Conservation (phyloP, 2,329 filamentous ascomycete genomes). For the Myriosclerotinia curreyana region DNA sequence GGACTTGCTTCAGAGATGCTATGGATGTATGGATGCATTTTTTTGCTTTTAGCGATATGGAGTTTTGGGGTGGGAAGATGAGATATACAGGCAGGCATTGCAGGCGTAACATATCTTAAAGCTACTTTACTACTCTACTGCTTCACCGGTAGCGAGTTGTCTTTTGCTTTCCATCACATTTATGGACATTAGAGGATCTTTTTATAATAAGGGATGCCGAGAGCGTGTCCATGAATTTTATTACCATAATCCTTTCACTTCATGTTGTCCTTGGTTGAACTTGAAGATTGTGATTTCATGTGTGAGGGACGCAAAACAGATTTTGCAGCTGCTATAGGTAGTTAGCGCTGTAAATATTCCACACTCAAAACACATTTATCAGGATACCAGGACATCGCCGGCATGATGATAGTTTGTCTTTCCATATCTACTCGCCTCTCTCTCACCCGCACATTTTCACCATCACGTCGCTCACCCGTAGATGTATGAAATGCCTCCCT, state of each 20-base stretch:
- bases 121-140: constrained; percentile 11
- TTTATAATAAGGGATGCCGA: not conserved
- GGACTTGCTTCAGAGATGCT: constrained; percentile 5
- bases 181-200: constrained; percentile 9
- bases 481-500: no score
- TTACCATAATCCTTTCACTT: not conserved
- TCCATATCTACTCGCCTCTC: not conserved
- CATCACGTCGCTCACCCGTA: no score
- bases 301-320: no score
- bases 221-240: constrained; percentile 8
- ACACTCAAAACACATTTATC: no score
- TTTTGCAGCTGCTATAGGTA: no score
- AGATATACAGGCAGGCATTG: constrained; percentile 22
- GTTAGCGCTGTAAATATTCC: no score
- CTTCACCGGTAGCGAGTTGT: not conserved
- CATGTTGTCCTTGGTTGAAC: not conserved
- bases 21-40: constrained; percentile 20
- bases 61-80: constrained; percentile 18
- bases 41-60: constrained; percentile 22
- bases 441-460: no score
- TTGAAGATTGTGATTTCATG: not conserved
- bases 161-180: constrained; percentile 5
- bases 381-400: no score
- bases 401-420: not conserved
- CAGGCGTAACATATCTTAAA: constrained; percentile 17